These are phyloP conservation scores for Thymus mandschuricus DNA, from an alignment of 257 asterid species.

Conservation along the genomic window DNA sequence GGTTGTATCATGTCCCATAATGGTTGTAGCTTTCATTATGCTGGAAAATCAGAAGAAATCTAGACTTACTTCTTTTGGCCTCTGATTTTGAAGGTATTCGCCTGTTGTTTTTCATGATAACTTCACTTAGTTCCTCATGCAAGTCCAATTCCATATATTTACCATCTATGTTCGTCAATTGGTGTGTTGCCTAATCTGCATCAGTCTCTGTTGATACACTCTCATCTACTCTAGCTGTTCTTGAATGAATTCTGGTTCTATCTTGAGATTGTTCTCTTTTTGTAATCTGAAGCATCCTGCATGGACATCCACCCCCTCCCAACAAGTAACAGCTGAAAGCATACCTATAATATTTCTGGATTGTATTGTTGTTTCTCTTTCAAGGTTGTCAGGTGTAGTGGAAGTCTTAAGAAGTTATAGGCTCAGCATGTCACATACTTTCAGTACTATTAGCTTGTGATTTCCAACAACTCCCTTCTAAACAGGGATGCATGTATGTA, in stretches of 20 bases:
- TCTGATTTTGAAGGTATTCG: background rate
- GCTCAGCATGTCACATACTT: slow-evolving; percentile 4
- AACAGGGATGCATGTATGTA: background rate
- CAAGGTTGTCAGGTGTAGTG: background rate
- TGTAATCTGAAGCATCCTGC: slow-evolving; percentile 15
- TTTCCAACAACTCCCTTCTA: slow-evolving; percentile 2
- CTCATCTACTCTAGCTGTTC: background rate
- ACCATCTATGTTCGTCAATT: slow-evolving; percentile 16
- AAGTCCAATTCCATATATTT: background rate
- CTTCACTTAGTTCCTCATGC: slow-evolving; percentile 14
- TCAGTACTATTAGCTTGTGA: background rate
- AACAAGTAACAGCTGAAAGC: background rate
- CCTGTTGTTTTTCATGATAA: background rate
- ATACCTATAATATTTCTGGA: slow-evolving; percentile 3
- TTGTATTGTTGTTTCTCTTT: background rate
- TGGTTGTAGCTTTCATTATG: background rate
- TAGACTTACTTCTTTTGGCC: background rate
- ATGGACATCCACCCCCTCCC: background rate
- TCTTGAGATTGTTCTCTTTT: slow-evolving; percentile 22
- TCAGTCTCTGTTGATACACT: slow-evolving; percentile 4
- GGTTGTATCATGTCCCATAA: slow-evolving; percentile 1
- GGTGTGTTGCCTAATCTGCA: background rate
- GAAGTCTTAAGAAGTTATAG: slow-evolving; percentile 1
- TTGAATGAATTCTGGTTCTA: background rate
- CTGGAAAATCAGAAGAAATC: background rate